Evolutionary conservation across 768 basidiomycete species (phyloP), one percentile per base, ranked within the genome.

Genomic region (Leccinellum luteum): DNA sequence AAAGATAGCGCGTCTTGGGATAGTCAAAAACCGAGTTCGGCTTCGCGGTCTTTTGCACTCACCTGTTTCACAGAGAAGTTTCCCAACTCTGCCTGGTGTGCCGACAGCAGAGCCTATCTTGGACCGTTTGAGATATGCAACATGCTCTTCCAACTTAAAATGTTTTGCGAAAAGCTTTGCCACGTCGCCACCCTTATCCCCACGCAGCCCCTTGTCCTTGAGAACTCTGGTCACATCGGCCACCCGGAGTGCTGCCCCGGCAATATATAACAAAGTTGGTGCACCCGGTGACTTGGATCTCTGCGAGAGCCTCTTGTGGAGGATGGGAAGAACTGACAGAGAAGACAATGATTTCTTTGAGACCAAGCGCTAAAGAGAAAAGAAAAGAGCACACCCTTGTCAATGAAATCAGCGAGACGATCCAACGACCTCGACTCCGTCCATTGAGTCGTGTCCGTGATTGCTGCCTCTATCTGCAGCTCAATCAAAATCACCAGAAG

Each of bases 151-250:
- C 41, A 95, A 77, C 74, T 95, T 97, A 75, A 96, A 86, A 69
- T 98, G 95, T 73, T 89, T 94, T 30, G 95, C 93, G 66, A 98
- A 98, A 27, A 99, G 82, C 72, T 98, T 98, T 21, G 90, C 94
- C 31, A 97, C 87, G 62, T 96, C 92, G 12, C 91, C 93, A 55
- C 91, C 87, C 68, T 92, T 94, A 23, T 90, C 87, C 34, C 89
- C 88, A 55, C 85, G 78, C 52, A 92, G 77, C 60, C 74, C 82
- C 72, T 81, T 85, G 72, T 86, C 81, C 70, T 82, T 87, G 54
- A 94, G 78, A 52, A 84, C 76, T 57, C 92, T 78, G 35, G 90
- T 89, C 19, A 94, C 83, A 72, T 98, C 93, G 51, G 86, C 87
- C n/a, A 94, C 94, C 51, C 96, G 83, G 34, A 98, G 79, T 4